A percentile compares a stretch with the other conserved stretches of the same genome.
phyloP scores from a whole-genome alignment of 768 basidiomycete species.

The Lactarius akahatsu region DNA sequence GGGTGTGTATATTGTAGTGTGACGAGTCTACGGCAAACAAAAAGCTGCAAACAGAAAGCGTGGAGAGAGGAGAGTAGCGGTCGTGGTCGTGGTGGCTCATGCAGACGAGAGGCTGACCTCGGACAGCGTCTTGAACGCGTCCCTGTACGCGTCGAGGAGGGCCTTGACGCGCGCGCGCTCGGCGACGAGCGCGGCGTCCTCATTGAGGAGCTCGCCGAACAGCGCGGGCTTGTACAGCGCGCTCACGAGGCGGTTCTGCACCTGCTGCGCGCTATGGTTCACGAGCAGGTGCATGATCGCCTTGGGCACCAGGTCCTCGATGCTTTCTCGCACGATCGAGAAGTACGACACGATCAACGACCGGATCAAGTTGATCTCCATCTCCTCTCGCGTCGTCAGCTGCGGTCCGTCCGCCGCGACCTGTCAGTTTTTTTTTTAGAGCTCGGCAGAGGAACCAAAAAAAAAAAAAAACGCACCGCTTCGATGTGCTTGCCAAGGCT shows the following conservation, averaged over 20 bases:
- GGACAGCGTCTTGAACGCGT: constrained; percentile 83
- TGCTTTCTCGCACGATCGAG: constrained; percentile 91
- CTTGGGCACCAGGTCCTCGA: constrained; percentile 96
- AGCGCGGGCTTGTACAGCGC: constrained; percentile 92
- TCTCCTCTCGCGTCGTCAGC: constrained; percentile 83
- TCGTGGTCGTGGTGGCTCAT: constrained; percentile 27
- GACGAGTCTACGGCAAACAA: too few species aligned
- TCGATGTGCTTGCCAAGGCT: constrained; percentile 97
- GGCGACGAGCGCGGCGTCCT: constrained; percentile 93
- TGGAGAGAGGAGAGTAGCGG: background rate
- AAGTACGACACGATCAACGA: constrained; percentile 96
- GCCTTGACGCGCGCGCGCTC: constrained; percentile 94
- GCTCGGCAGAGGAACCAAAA: background rate
- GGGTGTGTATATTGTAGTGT: too few species aligned
- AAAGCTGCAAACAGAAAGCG: background rate
- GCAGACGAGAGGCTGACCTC: constrained; percentile 75
- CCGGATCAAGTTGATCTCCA: constrained; percentile 94
- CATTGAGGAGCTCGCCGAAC: constrained; percentile 87
- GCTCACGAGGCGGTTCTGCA: constrained; percentile 95
- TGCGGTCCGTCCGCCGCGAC: constrained; percentile 57
- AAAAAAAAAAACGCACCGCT: constrained; percentile 61
- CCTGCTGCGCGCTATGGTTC: constrained; percentile 93
- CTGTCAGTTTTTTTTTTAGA: constrained; percentile 25
- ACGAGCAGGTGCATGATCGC: constrained; percentile 98
- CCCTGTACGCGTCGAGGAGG: constrained; percentile 93